Conservation (phyloP, 2,329 filamentous ascomycete species). For the Talaromyces sp. region DNA sequence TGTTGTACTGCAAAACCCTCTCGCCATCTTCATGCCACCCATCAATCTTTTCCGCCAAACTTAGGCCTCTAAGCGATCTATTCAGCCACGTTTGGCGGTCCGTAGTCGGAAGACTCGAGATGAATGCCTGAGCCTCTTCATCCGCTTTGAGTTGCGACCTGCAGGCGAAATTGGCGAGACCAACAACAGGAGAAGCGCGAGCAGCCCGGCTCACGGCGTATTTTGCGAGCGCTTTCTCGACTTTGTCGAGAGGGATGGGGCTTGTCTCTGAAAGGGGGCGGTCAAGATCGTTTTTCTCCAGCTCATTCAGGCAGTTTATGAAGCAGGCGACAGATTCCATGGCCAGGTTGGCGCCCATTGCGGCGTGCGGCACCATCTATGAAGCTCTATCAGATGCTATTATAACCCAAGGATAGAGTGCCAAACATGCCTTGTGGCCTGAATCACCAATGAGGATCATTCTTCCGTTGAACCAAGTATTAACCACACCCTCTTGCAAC, state of each 20-base stretch:
- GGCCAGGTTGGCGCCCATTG: slow-evolving; percentile 3
- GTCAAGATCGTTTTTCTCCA: neutral
- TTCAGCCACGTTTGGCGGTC: neutral
- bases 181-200: neutral
- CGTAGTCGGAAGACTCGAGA: neutral
- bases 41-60: slow-evolving; percentile 1
- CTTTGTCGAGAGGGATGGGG: neutral
- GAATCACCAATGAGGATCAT: neutral
- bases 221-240: neutral
- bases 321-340: slow-evolving; percentile 5
- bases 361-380: slow-evolving; percentile 4
- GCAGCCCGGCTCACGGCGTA: neutral
- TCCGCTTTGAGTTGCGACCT: neutral
- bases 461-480: neutral
- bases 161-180: neutral
- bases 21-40: neutral
- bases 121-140: neutral
- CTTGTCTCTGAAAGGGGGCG: neutral
- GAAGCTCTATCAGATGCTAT: neutral
- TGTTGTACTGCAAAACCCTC: neutral
- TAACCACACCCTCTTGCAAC: neutral
- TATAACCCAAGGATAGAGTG: neutral
- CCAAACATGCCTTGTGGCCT: neutral
- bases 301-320: neutral
- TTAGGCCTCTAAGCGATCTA: neutral